Conservation (phyloP, 768 basidiomycete species). For the Hypsizygus marmoreus region DNA sequence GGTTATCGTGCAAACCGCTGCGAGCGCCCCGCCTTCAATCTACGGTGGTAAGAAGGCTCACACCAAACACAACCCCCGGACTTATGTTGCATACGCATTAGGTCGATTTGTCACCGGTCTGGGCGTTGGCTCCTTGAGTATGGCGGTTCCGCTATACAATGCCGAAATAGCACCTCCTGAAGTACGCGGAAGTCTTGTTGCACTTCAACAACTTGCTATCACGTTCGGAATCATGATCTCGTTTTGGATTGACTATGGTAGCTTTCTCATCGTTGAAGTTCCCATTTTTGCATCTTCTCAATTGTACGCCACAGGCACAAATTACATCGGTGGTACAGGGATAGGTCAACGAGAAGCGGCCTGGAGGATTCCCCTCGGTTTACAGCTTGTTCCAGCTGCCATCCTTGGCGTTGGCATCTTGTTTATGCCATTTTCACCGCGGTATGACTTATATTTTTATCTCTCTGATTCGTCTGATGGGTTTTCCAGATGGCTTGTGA, state of each 20-base stretch:
- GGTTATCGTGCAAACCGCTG: conserved; percentile 72
- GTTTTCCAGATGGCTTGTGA: conserved; percentile 68
- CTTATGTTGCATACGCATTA: conserved; percentile 21
- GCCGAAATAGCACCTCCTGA: conserved; percentile 74
- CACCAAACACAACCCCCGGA: neutral
- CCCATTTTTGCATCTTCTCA: conserved; percentile 35
- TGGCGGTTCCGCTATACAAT: conserved; percentile 85
- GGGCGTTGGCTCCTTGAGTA: conserved; percentile 79
- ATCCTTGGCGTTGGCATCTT: conserved; percentile 70
- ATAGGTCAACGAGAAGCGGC: conserved; percentile 61
- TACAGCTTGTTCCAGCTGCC: conserved; percentile 75
- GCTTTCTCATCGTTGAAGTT: neutral
- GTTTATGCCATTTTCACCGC: conserved; percentile 81
- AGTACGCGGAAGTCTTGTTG: conserved; percentile 79
- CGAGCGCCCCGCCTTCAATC: conserved; percentile 58
- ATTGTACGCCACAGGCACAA: conserved; percentile 51
- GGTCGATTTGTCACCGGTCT: conserved; percentile 79
- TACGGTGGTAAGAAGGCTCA: conserved; percentile 48
- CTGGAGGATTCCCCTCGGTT: conserved; percentile 73
- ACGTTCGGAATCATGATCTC: conserved; percentile 77
- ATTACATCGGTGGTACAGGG: conserved; percentile 70
- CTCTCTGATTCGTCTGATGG: neutral
- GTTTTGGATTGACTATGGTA: conserved; percentile 56
- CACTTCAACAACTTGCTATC: conserved; percentile 81
- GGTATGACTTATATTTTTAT: conserved; percentile 36